Base-by-base conservation (phyloP, 164 flowering plant genomes). In the Stephania yunnanensis region DNA sequence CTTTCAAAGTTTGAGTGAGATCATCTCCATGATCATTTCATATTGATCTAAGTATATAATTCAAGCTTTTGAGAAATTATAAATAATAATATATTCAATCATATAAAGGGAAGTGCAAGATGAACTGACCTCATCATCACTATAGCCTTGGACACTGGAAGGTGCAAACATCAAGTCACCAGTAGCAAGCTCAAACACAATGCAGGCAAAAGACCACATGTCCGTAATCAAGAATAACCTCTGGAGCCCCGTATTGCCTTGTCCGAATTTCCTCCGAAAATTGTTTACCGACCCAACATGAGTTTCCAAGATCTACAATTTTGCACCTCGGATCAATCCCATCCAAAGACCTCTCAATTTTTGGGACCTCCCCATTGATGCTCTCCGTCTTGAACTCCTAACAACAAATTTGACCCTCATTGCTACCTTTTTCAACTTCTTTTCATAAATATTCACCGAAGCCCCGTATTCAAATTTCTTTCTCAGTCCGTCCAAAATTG, bases 241-340 rank as follows among this genome's bases (percentile, higher is more conserved):
- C 25, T 25, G 25, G 25, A 25, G 25, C 25, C 25, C 25, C 0
- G 25, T 25, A 25, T 25, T 25, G 25, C 25, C 97, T 87, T 36
- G 99, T 95, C 73, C 93, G 99, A 80, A 95, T 92, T 25, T 91
- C 98, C 58, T 88, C 92, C 45, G 88, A 78, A 75, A 92, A 84
- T 65, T 83, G 25, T 25, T 25, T 25, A 25, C 0, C 92, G 10
- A 25, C 25, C 25, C 25, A 25, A 25, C 25, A 25, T 52, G 99
- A 95, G 87, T 93, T 95, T 69, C 99, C 99, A 84, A 95, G 91
- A 83, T 95, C 99, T 74, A 95, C 99, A 79, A 95, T 77, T 82
- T 95, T 95, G 80, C 99, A 95, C 74, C 86, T 88, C 71, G 92
- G 42, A 80, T 92, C 91, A 82, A 95, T 86, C 77, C 92, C 99